Evolutionary conservation across 2,329 filamentous ascomycete species (phyloP).

Genomic region (Raffaelea albimanens): DNA sequence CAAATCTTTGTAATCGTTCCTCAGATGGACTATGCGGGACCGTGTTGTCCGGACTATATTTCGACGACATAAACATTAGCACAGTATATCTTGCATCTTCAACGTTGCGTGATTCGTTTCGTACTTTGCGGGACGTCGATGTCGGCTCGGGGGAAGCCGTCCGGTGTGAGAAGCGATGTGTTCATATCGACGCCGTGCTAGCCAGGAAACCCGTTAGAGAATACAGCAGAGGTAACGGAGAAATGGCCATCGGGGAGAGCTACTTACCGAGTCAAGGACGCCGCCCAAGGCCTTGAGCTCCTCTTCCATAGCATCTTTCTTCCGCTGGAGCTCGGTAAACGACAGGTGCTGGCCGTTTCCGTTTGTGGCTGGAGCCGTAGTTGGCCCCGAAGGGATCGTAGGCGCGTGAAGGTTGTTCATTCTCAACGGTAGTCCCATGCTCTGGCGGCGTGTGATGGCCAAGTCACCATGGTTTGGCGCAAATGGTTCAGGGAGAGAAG

Average conservation of each 20-base stretch:
- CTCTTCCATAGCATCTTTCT: constrained; percentile 76
- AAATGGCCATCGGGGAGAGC: too few species aligned
- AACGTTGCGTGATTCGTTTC: constrained; percentile 11
- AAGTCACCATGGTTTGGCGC: not conserved
- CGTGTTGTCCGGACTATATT: constrained; percentile 77
- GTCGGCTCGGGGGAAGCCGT: constrained; percentile 88
- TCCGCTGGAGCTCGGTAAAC: constrained; percentile 69
- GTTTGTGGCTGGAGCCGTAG: constrained; percentile 49
- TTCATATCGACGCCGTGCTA: constrained; percentile 93
- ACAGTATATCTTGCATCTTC: not conserved
- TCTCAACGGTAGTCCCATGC: constrained; percentile 26
- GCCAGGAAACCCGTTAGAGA: not conserved
- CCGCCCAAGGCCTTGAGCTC: constrained; percentile 77
- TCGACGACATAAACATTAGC: not conserved
- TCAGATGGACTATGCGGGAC: constrained; percentile 76
- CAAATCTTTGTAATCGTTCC: constrained; percentile 87
- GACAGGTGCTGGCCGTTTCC: constrained; percentile 56
- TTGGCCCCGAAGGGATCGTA: constrained; percentile 64
- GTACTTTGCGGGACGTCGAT: constrained; percentile 91
- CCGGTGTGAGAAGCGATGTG: constrained; percentile 73
- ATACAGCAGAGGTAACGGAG: not conserved
- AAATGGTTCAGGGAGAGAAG: not conserved
- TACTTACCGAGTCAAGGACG: constrained; percentile 78
- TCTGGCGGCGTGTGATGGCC: not conserved
- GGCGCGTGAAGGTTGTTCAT: constrained; percentile 52